Percentiles rank a stretch among this genome's conserved stretches.
Conservation (phyloP, 1,284 basidiomycete species). For the Caloboletus firmus region DNA sequence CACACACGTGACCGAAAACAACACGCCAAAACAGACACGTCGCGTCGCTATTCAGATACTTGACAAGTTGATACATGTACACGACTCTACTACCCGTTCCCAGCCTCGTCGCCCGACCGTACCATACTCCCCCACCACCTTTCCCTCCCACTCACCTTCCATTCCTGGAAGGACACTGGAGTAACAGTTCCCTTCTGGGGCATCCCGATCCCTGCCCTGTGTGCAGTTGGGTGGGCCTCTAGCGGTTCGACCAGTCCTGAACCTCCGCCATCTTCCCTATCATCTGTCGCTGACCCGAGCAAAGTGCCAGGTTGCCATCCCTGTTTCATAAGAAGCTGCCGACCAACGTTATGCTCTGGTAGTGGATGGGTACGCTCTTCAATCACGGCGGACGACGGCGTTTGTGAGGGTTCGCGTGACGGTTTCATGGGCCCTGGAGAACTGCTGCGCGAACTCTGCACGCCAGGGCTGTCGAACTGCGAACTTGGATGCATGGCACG, state of each 20-base stretch:
- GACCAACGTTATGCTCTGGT: slow-evolving; percentile 61
- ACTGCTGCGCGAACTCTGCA: slow-evolving; percentile 26
- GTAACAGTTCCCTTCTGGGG: slow-evolving; percentile 6
- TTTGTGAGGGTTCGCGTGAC: slow-evolving; percentile 13
- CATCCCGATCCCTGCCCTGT: slow-evolving; percentile 58
- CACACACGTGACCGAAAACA: slow-evolving; percentile 33
- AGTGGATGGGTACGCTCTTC: slow-evolving; percentile 46
- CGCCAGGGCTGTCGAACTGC: slow-evolving; percentile 48
- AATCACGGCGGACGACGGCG: slow-evolving; percentile 12
- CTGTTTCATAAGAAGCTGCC: slow-evolving; percentile 64
- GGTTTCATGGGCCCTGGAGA: slow-evolving; percentile 20
- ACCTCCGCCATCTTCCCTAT: slow-evolving; percentile 25
- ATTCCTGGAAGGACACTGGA: slow-evolving; percentile 12
- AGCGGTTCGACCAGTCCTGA: slow-evolving; percentile 57
- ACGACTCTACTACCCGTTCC: background rate
- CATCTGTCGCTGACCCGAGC: slow-evolving; percentile 42
- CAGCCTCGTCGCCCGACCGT: background rate
- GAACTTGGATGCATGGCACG: slow-evolving; percentile 55
- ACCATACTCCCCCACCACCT: slow-evolving; percentile 29
- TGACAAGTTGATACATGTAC: too few relatives aligned
- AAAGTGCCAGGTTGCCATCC: slow-evolving; percentile 70
- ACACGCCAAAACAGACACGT: slow-evolving; percentile 38
- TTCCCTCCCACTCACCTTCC: slow-evolving; percentile 33
- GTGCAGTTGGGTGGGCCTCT: slow-evolving; percentile 41
- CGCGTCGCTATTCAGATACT: too few relatives aligned